These are phyloP conservation scores for Rhizopogon roseolus DNA, from an alignment of 768 basidiomycete species.

Conservation along the genomic window DNA sequence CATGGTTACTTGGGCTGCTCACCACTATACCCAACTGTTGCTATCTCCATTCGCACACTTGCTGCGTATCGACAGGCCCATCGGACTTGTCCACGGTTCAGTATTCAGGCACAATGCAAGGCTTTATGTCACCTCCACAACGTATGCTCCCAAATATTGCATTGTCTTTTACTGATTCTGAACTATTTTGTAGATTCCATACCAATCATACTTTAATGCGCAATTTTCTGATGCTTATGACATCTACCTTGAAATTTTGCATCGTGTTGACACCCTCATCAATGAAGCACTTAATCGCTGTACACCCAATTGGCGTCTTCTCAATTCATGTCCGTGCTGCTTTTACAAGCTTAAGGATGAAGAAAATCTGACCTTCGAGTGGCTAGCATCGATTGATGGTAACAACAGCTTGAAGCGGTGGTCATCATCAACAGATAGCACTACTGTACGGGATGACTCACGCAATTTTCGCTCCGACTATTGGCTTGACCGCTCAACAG, in stretches of 20 bases:
- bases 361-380: neutral
- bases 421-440: neutral
- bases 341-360: conserved; percentile 4
- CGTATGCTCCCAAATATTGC: no score
- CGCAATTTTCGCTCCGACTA: neutral
- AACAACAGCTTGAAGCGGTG: conserved; percentile 1
- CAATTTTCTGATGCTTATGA: conserved; percentile 8
- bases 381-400: neutral
- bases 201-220: neutral
- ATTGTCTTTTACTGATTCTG: no score
- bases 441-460: neutral
- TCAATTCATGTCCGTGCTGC: conserved; percentile 8
- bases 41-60: conserved; percentile 12
- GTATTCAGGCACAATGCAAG: conserved; percentile 6
- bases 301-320: neutral
- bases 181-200: no score
- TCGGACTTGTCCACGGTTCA: conserved; percentile 2
- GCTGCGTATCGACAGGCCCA: conserved; percentile 4
- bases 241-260: conserved; percentile 7
- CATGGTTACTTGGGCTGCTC: conserved; percentile 10
- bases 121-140: conserved; percentile 2
- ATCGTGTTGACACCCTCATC: conserved; percentile 1
- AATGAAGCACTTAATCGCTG: conserved; percentile 3
- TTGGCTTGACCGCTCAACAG: neutral
- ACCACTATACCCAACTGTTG: neutral